phyloP scores from a whole-genome alignment of 139 green algal genomes.

The Pleodorina starrii region DNA sequence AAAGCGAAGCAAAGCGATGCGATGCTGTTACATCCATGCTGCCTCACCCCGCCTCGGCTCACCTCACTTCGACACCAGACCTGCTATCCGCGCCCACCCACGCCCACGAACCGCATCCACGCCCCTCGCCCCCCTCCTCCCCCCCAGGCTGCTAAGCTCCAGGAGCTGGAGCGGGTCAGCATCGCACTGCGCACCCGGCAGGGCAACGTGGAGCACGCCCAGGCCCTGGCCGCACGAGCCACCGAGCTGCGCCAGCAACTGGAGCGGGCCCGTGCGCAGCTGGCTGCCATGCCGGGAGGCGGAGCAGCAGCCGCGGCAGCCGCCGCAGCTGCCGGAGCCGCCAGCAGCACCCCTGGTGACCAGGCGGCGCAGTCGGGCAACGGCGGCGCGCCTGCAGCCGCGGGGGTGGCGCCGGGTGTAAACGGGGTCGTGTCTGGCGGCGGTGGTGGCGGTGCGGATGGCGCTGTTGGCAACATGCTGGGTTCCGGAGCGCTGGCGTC shows the following conservation, averaged over 20 bases:
- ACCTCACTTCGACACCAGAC: too few relatives aligned
- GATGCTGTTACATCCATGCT: too few relatives aligned
- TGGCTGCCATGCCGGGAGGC: background rate
- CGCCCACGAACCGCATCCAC: too few relatives aligned
- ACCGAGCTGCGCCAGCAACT: conserved; percentile 25
- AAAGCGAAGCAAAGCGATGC: too few relatives aligned
- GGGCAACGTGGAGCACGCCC: background rate
- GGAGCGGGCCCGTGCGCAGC: background rate
- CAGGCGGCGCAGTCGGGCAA: background rate
- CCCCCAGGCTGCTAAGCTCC: background rate
- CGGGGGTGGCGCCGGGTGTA: background rate
- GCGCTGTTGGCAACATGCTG: background rate
- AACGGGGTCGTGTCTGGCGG: background rate
- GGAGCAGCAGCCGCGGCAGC: background rate
- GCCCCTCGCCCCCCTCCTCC: too few relatives aligned
- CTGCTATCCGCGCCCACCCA: too few relatives aligned
- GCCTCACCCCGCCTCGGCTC: too few relatives aligned
- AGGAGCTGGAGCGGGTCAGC: conserved; percentile 10
- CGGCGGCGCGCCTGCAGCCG: background rate
- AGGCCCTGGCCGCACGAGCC: background rate
- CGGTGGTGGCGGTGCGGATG: background rate
- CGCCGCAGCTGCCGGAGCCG: background rate
- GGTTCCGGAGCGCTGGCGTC: background rate
- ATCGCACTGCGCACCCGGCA: background rate
- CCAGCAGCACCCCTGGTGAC: background rate